A percentile compares a stretch with the other conserved stretches of the same genome.
phyloP scores from a whole-genome alignment of 495 filamentous ascomycete genomes.

The Xylaria palmicola region DNA sequence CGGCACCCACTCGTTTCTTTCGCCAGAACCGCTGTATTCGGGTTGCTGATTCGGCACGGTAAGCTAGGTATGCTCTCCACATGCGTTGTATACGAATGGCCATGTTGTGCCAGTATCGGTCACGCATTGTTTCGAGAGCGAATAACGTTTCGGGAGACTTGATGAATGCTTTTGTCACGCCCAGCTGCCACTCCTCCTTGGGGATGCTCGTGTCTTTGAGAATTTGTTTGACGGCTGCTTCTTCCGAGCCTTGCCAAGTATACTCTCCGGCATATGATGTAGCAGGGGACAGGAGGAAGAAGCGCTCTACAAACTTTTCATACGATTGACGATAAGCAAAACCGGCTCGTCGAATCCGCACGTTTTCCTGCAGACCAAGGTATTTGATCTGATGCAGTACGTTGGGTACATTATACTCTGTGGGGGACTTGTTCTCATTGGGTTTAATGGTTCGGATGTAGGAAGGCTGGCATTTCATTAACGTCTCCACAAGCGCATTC shows the following conservation, averaged over 20 bases:
- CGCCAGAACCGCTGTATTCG: slow-evolving; percentile 96
- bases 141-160: slow-evolving; percentile 98
- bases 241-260: slow-evolving; percentile 85
- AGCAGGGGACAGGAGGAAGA: slow-evolving; percentile 91
- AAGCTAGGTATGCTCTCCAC: slow-evolving; percentile 93
- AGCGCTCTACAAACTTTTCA: slow-evolving; percentile 97
- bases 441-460: slow-evolving; percentile 99
- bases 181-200: slow-evolving; percentile 93
- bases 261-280: slow-evolving; percentile 96
- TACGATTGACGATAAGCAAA: slow-evolving; percentile 98
- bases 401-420: slow-evolving; percentile 86
- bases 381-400: slow-evolving; percentile 99
- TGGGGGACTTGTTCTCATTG: slow-evolving; percentile 95
- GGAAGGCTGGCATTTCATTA: slow-evolving; percentile 95
- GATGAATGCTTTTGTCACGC: slow-evolving; percentile 95
- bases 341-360: slow-evolving; percentile 92
- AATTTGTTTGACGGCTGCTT: slow-evolving; percentile 88
- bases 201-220: slow-evolving; percentile 95
- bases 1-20: slow-evolving; percentile 80
- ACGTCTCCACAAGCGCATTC: slow-evolving; percentile 88
- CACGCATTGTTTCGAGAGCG: slow-evolving; percentile 95
- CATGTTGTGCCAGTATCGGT: slow-evolving; percentile 99
- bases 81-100: slow-evolving; percentile 95
- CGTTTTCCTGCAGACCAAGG: slow-evolving; percentile 97
- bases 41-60: slow-evolving; percentile 87